Evolutionary conservation across 768 basidiomycete species (phyloP).

Genomic region (Leucosporidium yakuticum): DNA sequence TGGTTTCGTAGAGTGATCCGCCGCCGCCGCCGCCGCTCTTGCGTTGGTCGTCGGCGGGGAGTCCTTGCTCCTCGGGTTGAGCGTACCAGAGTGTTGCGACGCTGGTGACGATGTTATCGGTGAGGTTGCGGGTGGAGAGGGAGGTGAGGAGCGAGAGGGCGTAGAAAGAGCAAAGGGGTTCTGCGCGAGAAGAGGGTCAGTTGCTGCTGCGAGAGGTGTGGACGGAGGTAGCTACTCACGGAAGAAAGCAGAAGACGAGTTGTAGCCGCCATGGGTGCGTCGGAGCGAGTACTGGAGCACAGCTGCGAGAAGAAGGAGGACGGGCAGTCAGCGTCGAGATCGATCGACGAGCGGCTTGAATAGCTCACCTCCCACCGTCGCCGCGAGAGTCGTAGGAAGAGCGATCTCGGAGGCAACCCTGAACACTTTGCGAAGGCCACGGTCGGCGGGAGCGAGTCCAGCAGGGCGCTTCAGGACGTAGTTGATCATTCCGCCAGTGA

Average conservation of each 20-base stretch:
- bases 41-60: too few relatives aligned
- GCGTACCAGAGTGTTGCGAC: neutral
- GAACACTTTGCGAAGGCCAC: neutral
- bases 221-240: neutral
- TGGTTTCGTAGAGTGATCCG: too few relatives aligned
- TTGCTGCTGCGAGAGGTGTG: too few relatives aligned
- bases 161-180: constrained; percentile 2
- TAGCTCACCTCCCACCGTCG: neutral
- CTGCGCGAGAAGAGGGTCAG: too few relatives aligned
- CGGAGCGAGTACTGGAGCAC: too few relatives aligned
- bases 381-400: neutral
- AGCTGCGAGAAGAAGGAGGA: too few relatives aligned
- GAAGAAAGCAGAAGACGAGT: neutral
- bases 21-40: too few relatives aligned
- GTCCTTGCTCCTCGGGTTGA: too few relatives aligned
- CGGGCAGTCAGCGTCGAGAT: too few relatives aligned
- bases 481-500: neutral
- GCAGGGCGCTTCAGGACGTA: neutral
- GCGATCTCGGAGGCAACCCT: neutral
- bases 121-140: neutral
- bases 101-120: neutral
- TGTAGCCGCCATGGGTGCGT: neutral
- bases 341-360: neutral
- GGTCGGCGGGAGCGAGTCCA: neutral
- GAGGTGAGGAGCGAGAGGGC: constrained; percentile 1